phyloP scores from a whole-genome alignment of 2,329 filamentous ascomycete genomes.

The Calonectria hawksworthii region DNA sequence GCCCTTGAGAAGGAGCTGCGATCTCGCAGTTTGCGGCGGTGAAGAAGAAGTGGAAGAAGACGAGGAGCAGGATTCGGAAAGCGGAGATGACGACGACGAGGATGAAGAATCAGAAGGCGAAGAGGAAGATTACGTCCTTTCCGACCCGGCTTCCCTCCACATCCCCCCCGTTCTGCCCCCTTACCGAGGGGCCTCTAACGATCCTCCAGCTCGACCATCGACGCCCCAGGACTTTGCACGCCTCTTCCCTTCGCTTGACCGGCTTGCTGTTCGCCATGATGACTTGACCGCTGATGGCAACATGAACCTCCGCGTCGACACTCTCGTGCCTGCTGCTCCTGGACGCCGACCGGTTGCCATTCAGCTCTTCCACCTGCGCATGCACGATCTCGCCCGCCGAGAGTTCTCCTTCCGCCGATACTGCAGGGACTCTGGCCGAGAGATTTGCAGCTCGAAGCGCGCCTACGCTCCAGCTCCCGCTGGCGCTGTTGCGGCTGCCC shows the following conservation, averaged over 20 bases:
- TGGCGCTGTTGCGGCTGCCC: constrained; percentile 48
- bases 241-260: constrained; percentile 87
- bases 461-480: constrained; percentile 63
- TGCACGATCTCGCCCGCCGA: constrained; percentile 89
- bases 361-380: constrained; percentile 91
- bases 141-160: constrained; percentile 45
- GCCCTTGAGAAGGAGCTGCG: constrained; percentile 37
- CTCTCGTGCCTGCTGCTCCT: constrained; percentile 71
- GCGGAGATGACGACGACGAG: constrained; percentile 49
- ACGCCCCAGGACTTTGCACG: constrained; percentile 86
- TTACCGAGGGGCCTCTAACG: constrained; percentile 71
- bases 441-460: constrained; percentile 88
- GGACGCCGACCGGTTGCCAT: constrained; percentile 76
- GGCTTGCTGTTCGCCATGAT: constrained; percentile 88
- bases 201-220: constrained; percentile 79
- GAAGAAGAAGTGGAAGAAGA: constrained; percentile 38
- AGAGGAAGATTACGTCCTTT: constrained; percentile 43
- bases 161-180: constrained; percentile 68
- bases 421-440: constrained; percentile 91
- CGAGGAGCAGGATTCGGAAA: constrained; percentile 32
- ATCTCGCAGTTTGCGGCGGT: constrained; percentile 40
- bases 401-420: constrained; percentile 94
- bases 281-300: constrained; percentile 92
- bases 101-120: constrained; percentile 44
- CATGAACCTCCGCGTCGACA: constrained; percentile 95